Evolutionary conservation across 108 stramenopile genomes (phyloP), one percentile per base, ranked within the genome.

Genomic region (Pseudonitzschia multiseries): DNA sequence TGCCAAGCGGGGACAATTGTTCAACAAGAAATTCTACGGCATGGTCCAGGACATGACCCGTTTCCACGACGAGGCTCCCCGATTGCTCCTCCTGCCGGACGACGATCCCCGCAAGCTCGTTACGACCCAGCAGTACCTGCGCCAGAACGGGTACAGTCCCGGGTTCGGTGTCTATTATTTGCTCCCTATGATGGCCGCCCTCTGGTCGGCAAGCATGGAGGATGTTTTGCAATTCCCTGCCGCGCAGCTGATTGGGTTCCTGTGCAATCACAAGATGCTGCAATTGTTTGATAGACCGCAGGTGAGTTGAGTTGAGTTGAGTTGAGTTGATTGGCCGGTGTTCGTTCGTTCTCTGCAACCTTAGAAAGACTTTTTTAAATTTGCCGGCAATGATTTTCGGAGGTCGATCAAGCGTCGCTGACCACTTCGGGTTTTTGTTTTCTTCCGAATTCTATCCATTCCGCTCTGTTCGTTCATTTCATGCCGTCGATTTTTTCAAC

Each of bases 261-360:
- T 98, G 74, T 90, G 88, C 86, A 98, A 98, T 81, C 98, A 99
- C 85, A 79, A 84, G 57, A 96, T 99, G 96, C 77, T 99, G 29
- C 89, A 96, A 67, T 51, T 93, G 20, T 83, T 92, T 43, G 81
- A 86, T 54, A 85, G 92, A 36, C 91, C 89, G 4, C 62, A 65
- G 76, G 84, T 85, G 65, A 69, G 81, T 81, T 29, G 0, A 8
- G 8, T 62, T 59, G 29, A 0, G 26, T 51, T 51, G 3, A 8
- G 36, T 6, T 6, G 36, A 36, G n/a, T n/a, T n/a, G n/a, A n/a
- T n/a, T n/a, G n/a, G n/a, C n/a, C n/a, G n/a, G n/a, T n/a, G n/a
- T n/a, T n/a, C n/a, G n/a, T n/a, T n/a, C n/a, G n/a, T n/a, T n/a
- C n/a, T n/a, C n/a, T n/a, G n/a, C n/a, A n/a, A n/a, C n/a, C n/a